Evolutionary conservation across 129 eudicot genomes (phyloP), one percentile per base, ranked within the genome.

Genomic region (Escallonia herrerae): DNA sequence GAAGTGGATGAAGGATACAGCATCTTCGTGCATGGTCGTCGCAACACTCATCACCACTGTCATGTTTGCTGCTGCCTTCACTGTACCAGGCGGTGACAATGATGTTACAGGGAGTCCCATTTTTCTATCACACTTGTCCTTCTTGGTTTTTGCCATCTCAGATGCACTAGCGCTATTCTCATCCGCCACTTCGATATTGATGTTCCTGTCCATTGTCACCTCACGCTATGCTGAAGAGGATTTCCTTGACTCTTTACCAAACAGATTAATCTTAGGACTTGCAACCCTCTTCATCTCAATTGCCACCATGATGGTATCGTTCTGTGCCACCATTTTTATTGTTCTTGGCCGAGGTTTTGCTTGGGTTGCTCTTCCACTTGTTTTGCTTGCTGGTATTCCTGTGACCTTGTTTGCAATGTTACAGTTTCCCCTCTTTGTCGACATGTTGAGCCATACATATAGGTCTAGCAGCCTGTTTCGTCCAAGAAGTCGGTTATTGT

Each of bases 1-100:
- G 37, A 43, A 67, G 14, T 73, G 77, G 77, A 73, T 73, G 77
- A 73, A 58, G 66, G 70, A 65, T 13, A 73, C 72, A 3, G 65
- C 77, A 15, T 45, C 69, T 3, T 65, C 69, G 5, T 72, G 77
- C 52, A 60, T 67, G 44, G 71, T 72, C 2, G 77, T 64, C 10
- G 77, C 77, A 7, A 46, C 77, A 4, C 77, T 73, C 12, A 65
- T 73, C 4, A 67, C 77, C 7, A 73, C 77, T 0, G 65, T 73
- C 5, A 62, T 65, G 57, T 73, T 73, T 68, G 56, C 77, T 13
- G 72, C 77, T 15, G 72, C 77, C 6, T 73, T 73, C 33, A 60
- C 63, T 39, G 40, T 73, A 33, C 77, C 77, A 43, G 77, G 77
- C 3, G 77, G 77, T 6, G 5, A 46, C 45, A n/a, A 73, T 13